Conservation (phyloP, 192 early-diverging fungal genomes). For the Blastocladiella britannica region DNA sequence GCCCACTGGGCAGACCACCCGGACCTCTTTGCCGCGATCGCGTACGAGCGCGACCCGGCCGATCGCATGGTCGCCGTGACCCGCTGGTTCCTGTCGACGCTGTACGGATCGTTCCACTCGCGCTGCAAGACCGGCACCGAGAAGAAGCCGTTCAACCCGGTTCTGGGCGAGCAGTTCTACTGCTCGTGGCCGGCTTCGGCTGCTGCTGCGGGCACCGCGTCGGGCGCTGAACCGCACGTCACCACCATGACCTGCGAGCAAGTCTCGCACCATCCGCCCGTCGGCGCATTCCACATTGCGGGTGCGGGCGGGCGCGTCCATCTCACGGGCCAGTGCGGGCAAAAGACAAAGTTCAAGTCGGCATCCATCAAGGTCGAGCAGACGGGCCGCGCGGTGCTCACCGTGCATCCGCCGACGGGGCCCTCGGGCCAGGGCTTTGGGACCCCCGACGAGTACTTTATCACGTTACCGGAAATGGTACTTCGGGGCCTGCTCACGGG, state of each 20-base stretch:
- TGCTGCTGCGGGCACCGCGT: slow-evolving; percentile 7
- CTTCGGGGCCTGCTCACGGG: slow-evolving; percentile 53
- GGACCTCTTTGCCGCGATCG: slow-evolving; percentile 37
- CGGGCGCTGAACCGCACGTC: neutral
- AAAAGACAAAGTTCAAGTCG: slow-evolving; percentile 51
- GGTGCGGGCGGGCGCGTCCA: neutral
- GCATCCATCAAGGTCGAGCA: slow-evolving; percentile 57
- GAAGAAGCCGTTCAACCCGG: slow-evolving; percentile 53
- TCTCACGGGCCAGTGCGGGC: slow-evolving; percentile 17
- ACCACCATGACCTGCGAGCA: slow-evolving; percentile 42
- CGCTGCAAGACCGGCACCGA: slow-evolving; percentile 48
- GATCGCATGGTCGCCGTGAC: slow-evolving; percentile 47
- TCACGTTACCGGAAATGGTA: slow-evolving; percentile 49
- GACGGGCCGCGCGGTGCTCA: slow-evolving; percentile 48
- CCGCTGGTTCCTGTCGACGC: slow-evolving; percentile 58
- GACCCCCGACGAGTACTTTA: slow-evolving; percentile 43
- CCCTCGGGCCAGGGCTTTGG: slow-evolving; percentile 41
- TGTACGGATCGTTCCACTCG: slow-evolving; percentile 54
- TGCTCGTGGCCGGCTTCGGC: slow-evolving; percentile 32
- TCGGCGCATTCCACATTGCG: slow-evolving; percentile 35
- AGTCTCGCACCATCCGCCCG: slow-evolving; percentile 51
- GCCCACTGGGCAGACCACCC: slow-evolving; percentile 38
- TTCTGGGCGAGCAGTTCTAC: slow-evolving; percentile 45
- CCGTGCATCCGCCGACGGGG: slow-evolving; percentile 13
- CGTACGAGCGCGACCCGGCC: slow-evolving; percentile 27